phyloP scores from a whole-genome alignment of 768 basidiomycete genomes.

The Lactarius hengduanensis region DNA sequence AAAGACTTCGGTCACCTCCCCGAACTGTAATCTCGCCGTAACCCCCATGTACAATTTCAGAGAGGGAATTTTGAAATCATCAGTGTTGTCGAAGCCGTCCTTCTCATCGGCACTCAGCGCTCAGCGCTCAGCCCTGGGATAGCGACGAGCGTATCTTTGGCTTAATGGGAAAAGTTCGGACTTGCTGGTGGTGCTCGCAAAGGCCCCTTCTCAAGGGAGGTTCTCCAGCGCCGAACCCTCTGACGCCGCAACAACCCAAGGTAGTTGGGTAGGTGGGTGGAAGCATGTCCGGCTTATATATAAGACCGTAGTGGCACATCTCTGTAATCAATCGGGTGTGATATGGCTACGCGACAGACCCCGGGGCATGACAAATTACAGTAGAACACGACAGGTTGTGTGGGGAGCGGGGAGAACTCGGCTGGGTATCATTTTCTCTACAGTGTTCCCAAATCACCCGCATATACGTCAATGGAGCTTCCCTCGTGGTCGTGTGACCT shows the following conservation, averaged over 20 bases:
- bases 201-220: not conserved
- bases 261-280: not conserved
- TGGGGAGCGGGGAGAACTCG: not conserved
- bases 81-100: not conserved
- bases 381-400: not conserved
- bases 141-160: not conserved
- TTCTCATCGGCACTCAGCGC: not conserved
- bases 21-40: not conserved
- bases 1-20: not conserved
- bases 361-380: not conserved
- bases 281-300: not conserved
- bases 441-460: not conserved
- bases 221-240: not conserved
- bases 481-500: not conserved
- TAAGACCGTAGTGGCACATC: not conserved
- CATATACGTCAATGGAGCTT: not conserved
- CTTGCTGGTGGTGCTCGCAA: not conserved
- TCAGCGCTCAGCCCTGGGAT: not conserved
- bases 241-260: not conserved
- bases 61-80: not conserved
- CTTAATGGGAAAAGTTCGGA: conserved; percentile 2
- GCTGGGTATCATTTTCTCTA: not conserved
- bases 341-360: not conserved
- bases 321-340: not conserved
- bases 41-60: not conserved